A percentile compares a stretch with the other conserved stretches of the same genome.
phyloP scores from a whole-genome alignment of 768 basidiomycete genomes.

The Suillus variegatus region DNA sequence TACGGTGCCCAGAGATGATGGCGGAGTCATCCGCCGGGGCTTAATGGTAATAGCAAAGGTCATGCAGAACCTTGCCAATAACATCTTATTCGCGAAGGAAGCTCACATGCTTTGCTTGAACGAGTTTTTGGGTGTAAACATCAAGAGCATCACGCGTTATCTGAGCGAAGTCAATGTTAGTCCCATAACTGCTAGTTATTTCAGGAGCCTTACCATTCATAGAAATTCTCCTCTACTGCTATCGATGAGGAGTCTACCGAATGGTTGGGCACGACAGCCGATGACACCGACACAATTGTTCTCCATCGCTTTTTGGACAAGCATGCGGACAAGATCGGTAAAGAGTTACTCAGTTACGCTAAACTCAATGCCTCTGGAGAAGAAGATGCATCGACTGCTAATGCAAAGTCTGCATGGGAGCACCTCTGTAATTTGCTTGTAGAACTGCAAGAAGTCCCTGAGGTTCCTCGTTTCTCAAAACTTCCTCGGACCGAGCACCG shows the following conservation, averaged over 20 bases:
- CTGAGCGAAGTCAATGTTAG: conserved; percentile 74
- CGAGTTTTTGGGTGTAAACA: conserved; percentile 68
- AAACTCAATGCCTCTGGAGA: conserved; percentile 50
- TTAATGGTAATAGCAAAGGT: conserved; percentile 89
- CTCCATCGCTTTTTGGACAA: conserved; percentile 84
- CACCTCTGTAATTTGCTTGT: conserved; percentile 76
- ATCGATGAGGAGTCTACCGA: conserved; percentile 66
- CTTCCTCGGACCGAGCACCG: conserved; percentile 52
- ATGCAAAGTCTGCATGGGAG: conserved; percentile 85
- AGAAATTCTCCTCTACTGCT: conserved; percentile 47
- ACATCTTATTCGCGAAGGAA: conserved; percentile 91
- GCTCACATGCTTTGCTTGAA: conserved; percentile 83
- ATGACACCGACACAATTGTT: conserved; percentile 82
- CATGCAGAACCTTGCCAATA: conserved; percentile 92
- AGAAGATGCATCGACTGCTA: conserved; percentile 52
- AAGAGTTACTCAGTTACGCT: conserved; percentile 76
- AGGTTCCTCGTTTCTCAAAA: conserved; percentile 61
- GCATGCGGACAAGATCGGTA: conserved; percentile 85
- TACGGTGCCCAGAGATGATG: conserved; percentile 66
- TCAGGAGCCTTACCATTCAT: neutral
- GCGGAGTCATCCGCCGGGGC: conserved; percentile 65
- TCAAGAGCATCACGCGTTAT: conserved; percentile 73
- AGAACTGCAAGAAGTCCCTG: conserved; percentile 70
- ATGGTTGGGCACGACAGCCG: conserved; percentile 75
- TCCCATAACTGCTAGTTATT: neutral